Percentiles rank a stretch among this genome's conserved stretches.
Conservation (phyloP, 2,329 filamentous ascomycete genomes). For the Xylariaceae sp. region DNA sequence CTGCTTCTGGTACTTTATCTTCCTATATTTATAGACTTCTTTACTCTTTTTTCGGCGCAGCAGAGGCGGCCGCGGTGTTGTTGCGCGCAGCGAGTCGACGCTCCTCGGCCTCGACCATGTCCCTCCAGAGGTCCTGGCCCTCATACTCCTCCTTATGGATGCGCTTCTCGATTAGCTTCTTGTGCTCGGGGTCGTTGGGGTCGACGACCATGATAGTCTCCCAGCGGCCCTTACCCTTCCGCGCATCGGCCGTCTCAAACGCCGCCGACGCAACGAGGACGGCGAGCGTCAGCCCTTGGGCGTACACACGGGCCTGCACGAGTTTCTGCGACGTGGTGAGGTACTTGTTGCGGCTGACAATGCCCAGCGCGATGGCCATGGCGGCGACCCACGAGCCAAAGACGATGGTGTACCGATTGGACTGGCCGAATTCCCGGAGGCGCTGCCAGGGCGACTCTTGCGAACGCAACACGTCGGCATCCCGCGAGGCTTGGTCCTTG, state of each 20-base stretch:
- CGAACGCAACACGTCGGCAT: constrained; percentile 60
- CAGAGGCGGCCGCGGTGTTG: constrained; percentile 43
- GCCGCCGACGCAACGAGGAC: constrained; percentile 83
- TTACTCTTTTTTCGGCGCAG: constrained; percentile 24
- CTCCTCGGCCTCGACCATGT: constrained; percentile 86
- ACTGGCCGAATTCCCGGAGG: constrained; percentile 74
- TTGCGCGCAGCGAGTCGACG: constrained; percentile 55
- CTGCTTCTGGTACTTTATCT: no score
- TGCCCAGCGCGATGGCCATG: constrained; percentile 75
- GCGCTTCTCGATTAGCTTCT: constrained; percentile 84
- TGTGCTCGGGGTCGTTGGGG: constrained; percentile 81
- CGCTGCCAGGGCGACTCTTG: constrained; percentile 65
- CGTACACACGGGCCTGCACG: constrained; percentile 93
- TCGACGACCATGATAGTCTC: constrained; percentile 84
- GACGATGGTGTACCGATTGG: constrained; percentile 88
- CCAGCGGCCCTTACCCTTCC: constrained; percentile 78
- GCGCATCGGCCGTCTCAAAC: constrained; percentile 81
- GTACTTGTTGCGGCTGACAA: constrained; percentile 80
- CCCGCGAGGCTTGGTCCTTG: constrained; percentile 66
- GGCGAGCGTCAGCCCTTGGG: constrained; percentile 85
- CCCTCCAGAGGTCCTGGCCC: constrained; percentile 93
- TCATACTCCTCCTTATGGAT: constrained; percentile 87
- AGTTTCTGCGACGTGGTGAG: constrained; percentile 82
- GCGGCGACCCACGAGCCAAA: constrained; percentile 80
- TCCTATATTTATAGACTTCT: background rate